phyloP scores from a whole-genome alignment of 1,139 yeast species.

The Candida labiduridarum region DNA sequence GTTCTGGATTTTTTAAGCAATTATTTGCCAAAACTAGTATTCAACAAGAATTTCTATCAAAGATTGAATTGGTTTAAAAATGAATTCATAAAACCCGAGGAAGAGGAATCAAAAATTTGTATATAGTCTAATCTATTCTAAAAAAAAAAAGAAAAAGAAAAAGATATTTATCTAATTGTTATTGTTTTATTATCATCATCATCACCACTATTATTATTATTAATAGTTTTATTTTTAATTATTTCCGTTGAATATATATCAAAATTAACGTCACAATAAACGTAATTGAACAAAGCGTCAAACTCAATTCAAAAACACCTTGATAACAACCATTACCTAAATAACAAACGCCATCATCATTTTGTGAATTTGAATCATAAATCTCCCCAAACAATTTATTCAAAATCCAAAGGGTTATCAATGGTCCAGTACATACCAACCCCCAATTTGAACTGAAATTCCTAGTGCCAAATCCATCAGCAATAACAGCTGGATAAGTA shows the following conservation, averaged over 20 bases:
- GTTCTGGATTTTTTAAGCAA: slow-evolving; percentile 60
- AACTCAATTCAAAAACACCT: slow-evolving; percentile 36
- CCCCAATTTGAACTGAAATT: slow-evolving; percentile 51
- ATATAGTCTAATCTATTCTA: slow-evolving; percentile 1
- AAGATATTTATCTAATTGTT: background rate
- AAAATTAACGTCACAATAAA: slow-evolving; percentile 25
- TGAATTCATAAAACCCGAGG: slow-evolving; percentile 29
- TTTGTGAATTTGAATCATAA: slow-evolving; percentile 38
- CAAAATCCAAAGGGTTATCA: slow-evolving; percentile 34
- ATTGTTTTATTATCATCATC: no score
- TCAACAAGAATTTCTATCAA: slow-evolving; percentile 49
- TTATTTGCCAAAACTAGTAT: slow-evolving; percentile 19
- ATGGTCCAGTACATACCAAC: slow-evolving; percentile 45
- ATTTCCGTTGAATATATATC: slow-evolving; percentile 29
- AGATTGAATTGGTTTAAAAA: slow-evolving; percentile 55
- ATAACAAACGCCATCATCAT: slow-evolving; percentile 31
- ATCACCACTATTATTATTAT: no score
- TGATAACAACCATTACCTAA: slow-evolving; percentile 41
- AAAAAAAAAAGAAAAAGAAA: background rate
- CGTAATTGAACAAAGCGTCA: slow-evolving; percentile 26
- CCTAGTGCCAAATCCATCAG: slow-evolving; percentile 45
- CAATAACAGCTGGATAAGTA: slow-evolving; percentile 49
- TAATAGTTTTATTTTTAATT: background rate
- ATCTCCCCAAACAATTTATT: slow-evolving; percentile 44
- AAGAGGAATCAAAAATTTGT: slow-evolving; percentile 22